These are phyloP conservation scores for Aspergillus sergii DNA, from an alignment of 2,329 filamentous ascomycete genomes.

Conservation along the genomic window DNA sequence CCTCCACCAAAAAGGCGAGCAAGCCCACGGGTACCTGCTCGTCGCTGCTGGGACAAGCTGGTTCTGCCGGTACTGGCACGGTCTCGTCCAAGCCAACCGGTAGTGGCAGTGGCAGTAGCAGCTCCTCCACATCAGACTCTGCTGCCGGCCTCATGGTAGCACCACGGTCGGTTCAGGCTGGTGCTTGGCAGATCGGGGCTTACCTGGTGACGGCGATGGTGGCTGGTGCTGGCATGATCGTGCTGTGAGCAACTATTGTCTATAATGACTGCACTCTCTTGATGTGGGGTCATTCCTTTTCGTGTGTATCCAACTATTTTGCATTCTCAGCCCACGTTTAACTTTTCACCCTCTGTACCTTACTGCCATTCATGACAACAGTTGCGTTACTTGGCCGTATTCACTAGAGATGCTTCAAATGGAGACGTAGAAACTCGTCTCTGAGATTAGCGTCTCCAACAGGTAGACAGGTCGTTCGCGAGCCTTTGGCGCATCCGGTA, in stretches of 20 bases:
- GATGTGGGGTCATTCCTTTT: not conserved
- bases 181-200: conserved; percentile 44
- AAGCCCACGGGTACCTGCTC: conserved; percentile 37
- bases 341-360: not conserved
- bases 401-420: not conserved
- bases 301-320: not conserved
- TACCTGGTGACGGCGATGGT: conserved; percentile 47
- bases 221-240: conserved; percentile 50
- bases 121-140: conserved; percentile 30
- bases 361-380: not conserved
- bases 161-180: conserved; percentile 42
- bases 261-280: not conserved
- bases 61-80: conserved; percentile 41
- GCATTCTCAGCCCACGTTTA: not conserved
- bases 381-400: not conserved
- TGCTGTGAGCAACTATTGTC: conserved; percentile 39
- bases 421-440: not conserved
- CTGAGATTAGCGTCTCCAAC: no score
- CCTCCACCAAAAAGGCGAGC: conserved; percentile 36
- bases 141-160: conserved; percentile 32
- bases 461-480: no score
- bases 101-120: conserved; percentile 20
- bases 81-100: conserved; percentile 39
- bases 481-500: no score
- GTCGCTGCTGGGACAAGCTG: conserved; percentile 42